Percentiles rank a stretch among this genome's conserved stretches.
Evolutionary conservation across 805 yeast species (phyloP).

Genomic region (Metschnikowia amazonensis): DNA sequence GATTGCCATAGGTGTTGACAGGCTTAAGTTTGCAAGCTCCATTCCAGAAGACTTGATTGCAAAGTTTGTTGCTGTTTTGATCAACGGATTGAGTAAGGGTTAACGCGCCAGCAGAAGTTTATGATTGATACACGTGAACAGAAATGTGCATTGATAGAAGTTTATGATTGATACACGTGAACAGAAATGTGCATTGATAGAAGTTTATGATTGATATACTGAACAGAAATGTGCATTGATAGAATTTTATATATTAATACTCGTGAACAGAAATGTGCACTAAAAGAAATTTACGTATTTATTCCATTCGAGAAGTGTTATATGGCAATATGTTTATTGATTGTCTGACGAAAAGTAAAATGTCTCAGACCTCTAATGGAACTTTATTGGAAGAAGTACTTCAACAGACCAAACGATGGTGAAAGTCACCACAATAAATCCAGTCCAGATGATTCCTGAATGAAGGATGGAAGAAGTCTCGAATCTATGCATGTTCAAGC

Average conservation of each 20-base stretch:
- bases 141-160: too few species aligned
- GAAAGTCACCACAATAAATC: constrained; percentile 21
- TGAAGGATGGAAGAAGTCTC: constrained; percentile 26
- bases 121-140: background rate
- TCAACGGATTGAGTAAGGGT: background rate
- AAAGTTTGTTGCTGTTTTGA: background rate
- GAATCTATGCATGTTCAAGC: constrained; percentile 31
- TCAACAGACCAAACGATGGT: constrained; percentile 21
- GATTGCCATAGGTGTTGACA: constrained; percentile 3
- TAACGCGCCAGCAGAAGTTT: background rate
- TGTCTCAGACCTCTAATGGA: background rate
- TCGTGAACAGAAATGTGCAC: too few species aligned
- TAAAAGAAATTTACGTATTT: too few species aligned
- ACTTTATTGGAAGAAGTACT: background rate
- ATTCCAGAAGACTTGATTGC: background rate
- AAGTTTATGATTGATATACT: background rate
- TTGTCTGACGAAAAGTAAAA: background rate
- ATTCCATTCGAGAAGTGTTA: too few species aligned
- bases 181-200: too few species aligned
- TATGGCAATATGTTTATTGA: too few species aligned
- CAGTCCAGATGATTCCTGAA: constrained; percentile 24
- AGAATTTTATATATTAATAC: too few species aligned
- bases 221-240: too few species aligned
- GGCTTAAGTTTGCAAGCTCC: background rate
- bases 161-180: background rate